phyloP scores from a whole-genome alignment of 2,329 filamentous ascomycete genomes.

The Thelonectria blattea region DNA sequence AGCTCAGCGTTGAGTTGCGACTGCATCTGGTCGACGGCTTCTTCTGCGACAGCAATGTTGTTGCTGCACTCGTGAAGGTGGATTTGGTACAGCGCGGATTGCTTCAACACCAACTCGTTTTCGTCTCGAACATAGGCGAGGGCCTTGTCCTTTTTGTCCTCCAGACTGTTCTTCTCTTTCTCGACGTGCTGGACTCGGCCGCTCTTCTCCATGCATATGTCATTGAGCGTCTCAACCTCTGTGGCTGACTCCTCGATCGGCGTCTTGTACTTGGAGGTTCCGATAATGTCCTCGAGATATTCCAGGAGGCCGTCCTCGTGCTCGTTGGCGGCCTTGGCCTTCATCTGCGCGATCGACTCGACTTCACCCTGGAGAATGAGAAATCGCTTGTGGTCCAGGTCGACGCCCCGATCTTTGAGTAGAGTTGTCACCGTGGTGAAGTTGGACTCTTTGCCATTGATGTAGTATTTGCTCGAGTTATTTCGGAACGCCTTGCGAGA shows the following conservation, averaged over 20 bases:
- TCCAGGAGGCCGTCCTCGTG: constrained; percentile 96
- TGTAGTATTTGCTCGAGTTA: constrained; percentile 98
- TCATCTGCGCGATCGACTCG: constrained; percentile 99
- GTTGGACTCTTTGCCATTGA: constrained; percentile 86
- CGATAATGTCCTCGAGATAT: constrained; percentile 98
- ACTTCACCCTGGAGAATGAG: constrained; percentile 97
- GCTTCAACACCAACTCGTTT: constrained; percentile 88
- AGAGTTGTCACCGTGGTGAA: constrained; percentile 91
- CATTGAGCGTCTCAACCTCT: constrained; percentile 91
- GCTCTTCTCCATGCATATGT: constrained; percentile 94
- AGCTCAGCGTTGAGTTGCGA: constrained; percentile 84
- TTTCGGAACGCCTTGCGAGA: constrained; percentile 96
- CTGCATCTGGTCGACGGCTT: constrained; percentile 91
- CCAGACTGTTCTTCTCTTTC: constrained; percentile 90
- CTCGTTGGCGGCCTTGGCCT: constrained; percentile 91
- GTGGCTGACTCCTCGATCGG: constrained; percentile 93
- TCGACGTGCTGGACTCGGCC: constrained; percentile 96
- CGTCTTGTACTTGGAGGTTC: constrained; percentile 96
- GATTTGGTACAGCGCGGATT: constrained; percentile 90
- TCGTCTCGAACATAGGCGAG: constrained; percentile 88
- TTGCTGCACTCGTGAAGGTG: constrained; percentile 88
- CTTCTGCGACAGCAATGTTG: constrained; percentile 86
- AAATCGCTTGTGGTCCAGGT: constrained; percentile 97
- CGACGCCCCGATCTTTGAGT: constrained; percentile 85
- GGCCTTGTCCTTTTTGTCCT: constrained; percentile 96